A percentile compares a stretch with the other conserved stretches of the same genome.
These are phyloP conservation scores for Naganishia sp. DNA, from an alignment of 1,284 basidiomycete genomes.

Conservation along the genomic window DNA sequence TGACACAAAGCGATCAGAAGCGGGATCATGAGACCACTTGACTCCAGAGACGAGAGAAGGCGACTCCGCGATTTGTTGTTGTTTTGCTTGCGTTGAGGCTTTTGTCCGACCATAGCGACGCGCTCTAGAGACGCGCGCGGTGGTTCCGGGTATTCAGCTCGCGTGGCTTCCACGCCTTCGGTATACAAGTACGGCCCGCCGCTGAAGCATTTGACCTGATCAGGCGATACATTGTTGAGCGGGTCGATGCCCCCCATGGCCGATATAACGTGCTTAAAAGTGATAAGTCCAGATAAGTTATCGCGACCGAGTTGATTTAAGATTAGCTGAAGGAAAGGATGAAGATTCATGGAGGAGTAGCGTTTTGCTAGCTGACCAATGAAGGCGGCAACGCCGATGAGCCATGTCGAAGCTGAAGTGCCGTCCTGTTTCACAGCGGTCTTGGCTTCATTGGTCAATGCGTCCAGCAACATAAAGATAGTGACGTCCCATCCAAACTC, in stretches of 20 bases:
- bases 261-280: constrained; percentile 87
- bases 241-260: constrained; percentile 95
- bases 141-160: constrained; percentile 47
- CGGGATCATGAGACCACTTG: constrained; percentile 72
- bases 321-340: constrained; percentile 83
- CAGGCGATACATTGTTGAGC: constrained; percentile 80
- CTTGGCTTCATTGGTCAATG: constrained; percentile 80
- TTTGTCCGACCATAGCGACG: constrained; percentile 18
- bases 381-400: constrained; percentile 85
- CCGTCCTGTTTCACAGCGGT: constrained; percentile 88
- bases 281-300: constrained; percentile 84
- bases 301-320: constrained; percentile 83
- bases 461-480: constrained; percentile 83
- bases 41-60: constrained; percentile 69
- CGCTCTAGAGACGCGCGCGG: constrained; percentile 13
- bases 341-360: constrained; percentile 74
- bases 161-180: constrained; percentile 64
- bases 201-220: constrained; percentile 84
- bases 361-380: constrained; percentile 87
- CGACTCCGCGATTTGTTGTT: constrained; percentile 52
- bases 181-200: constrained; percentile 83
- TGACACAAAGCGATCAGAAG: constrained; percentile 85
- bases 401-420: constrained; percentile 86
- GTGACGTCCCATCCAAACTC: constrained; percentile 93
- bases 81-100: constrained; percentile 24